Conservation (phyloP, 352 stramenopile genomes). For the Phytophthora hybrid region DNA sequence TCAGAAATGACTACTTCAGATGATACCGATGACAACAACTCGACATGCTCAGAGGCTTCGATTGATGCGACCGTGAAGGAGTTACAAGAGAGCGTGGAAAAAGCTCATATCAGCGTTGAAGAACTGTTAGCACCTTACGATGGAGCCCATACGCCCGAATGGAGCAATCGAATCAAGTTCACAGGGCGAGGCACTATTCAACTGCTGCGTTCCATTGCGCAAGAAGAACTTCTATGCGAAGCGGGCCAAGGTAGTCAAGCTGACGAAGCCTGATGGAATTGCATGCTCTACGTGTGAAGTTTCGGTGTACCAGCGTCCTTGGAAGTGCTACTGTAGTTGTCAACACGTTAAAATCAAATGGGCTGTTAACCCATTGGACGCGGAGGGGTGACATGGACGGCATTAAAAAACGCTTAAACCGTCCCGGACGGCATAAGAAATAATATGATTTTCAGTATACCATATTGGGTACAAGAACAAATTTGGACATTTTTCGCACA, state of each 20-base stretch:
- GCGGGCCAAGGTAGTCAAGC: background rate
- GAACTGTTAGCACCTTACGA: conserved; percentile 19
- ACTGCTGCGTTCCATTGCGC: conserved; percentile 23
- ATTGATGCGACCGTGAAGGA: conserved; percentile 8
- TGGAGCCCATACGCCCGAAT: conserved; percentile 17
- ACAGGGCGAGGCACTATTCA: conserved; percentile 17
- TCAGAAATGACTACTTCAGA: background rate
- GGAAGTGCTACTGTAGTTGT: too few relatives aligned
- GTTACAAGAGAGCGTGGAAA: conserved; percentile 17
- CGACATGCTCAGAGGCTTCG: background rate
- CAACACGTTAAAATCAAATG: too few relatives aligned
- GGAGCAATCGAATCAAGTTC: conserved; percentile 20
- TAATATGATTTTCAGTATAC: too few relatives aligned
- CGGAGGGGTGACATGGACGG: too few relatives aligned
- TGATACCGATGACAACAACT: background rate
- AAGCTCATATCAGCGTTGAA: conserved; percentile 16
- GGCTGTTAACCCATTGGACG: too few relatives aligned
- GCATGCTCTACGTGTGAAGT: too few relatives aligned
- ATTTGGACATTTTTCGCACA: too few relatives aligned
- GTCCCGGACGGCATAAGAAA: too few relatives aligned
- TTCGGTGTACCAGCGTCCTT: too few relatives aligned
- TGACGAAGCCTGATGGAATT: background rate
- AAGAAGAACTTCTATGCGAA: conserved; percentile 7
- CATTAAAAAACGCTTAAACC: too few relatives aligned
- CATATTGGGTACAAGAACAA: too few relatives aligned